Evolutionary conservation across 192 early-diverging fungal species (phyloP), one percentile per base, ranked within the genome.

Genomic region (Coemansia sp.): DNA sequence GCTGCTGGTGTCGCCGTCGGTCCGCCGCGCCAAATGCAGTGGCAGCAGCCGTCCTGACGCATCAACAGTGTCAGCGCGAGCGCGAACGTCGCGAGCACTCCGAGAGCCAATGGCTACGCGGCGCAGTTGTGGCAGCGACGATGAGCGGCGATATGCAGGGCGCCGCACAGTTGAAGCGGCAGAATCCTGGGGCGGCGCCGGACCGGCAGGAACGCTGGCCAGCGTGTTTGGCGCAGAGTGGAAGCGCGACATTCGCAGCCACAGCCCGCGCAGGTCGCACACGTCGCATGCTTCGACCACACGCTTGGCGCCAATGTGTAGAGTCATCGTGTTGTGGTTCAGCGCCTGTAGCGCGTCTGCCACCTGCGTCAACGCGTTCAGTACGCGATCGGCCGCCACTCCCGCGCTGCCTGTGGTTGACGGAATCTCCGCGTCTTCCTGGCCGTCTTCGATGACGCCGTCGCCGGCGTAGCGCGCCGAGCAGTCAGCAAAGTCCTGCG

Each of bases 251-350:
- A 82, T 64, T 49, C 79, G 73, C 17, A 76, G 79, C 79, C 79
- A 82, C 56, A 82, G 74, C 14, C 68, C 73, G 21, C 74, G 79
- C 69, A 82, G 49, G 35, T 82, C 79, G 53, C 73, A 82, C 5
- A 82, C 67, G 52, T 82, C 79, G 57, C 79, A 76, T 4, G 79
- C 73, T 65, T 82, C 79, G 7, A 82, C 45, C 10, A 82, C 79
- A n/a, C 74, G 73, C 66, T 82, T 82, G 55, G 74, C 79, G 38
- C 73, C 59, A 35, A 82, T 75, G 50, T 76, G 70, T 60, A 82
- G 61, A 17, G 79, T 56, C 79, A 82, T 75, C 10, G 79, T 65
- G 67, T 64, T 76, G 66, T 75, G 73, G 67, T 82, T 76, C 32
- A 82, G 69, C 11, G 69, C 50, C 62, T 82, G 79, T 57, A 82